Conservation (phyloP, 164 flowering plant genomes). For the Umbilicus rupestris region DNA sequence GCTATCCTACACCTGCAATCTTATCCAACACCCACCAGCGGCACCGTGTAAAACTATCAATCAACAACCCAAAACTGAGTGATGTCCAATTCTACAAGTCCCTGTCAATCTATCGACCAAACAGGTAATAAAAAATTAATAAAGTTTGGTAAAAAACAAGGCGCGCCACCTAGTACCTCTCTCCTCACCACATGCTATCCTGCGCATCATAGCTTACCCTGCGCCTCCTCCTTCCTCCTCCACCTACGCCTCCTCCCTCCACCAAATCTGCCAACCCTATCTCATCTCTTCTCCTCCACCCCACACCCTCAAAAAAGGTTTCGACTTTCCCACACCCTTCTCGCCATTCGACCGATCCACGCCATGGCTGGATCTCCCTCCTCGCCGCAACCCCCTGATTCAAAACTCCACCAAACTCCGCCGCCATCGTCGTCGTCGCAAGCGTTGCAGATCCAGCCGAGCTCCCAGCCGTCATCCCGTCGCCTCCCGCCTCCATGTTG, state of each 20-base stretch:
- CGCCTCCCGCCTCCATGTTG: slow-evolving; percentile 45
- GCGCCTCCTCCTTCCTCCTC: slow-evolving; percentile 15
- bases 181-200: not conserved
- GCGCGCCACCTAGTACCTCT: not conserved
- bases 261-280: slow-evolving; percentile 11
- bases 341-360: not conserved
- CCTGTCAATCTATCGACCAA: too few relatives aligned
- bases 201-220: slow-evolving; percentile 1
- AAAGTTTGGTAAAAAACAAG: too few relatives aligned
- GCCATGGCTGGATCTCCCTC: slow-evolving; percentile 2
- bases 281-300: slow-evolving; percentile 3
- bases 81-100: too few relatives aligned
- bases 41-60: too few relatives aligned
- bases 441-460: not conserved
- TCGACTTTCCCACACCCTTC: slow-evolving; percentile 12
- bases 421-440: not conserved
- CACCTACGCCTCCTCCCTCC: slow-evolving; percentile 9
- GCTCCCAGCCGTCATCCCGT: not conserved
- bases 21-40: too few relatives aligned
- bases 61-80: too few relatives aligned
- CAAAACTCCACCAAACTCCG: not conserved
- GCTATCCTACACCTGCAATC: too few relatives aligned
- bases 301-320: slow-evolving; percentile 7
- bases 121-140: too few relatives aligned
- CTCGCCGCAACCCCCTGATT: not conserved